Percentiles rank a stretch among this genome's conserved stretches.
Conservation (phyloP, 2,329 filamentous ascomycete species). For the Tolypocladium cylindrosporum region DNA sequence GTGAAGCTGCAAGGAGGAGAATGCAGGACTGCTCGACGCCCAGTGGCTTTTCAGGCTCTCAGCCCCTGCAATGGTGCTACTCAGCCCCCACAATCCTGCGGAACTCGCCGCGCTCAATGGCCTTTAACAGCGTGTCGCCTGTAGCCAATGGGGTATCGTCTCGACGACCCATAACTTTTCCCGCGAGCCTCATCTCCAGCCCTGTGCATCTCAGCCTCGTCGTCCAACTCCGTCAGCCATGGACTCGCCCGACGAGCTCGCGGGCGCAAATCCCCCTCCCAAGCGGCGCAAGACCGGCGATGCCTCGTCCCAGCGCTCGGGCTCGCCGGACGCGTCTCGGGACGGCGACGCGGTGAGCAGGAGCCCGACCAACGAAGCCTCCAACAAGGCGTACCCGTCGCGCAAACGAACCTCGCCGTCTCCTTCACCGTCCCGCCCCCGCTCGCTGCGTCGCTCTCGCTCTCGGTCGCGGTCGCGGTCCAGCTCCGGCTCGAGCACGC, state of each 20-base stretch:
- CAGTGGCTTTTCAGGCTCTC: background rate
- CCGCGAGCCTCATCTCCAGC: conserved; percentile 3
- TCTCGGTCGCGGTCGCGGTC: conserved; percentile 22
- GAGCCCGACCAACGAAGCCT: background rate
- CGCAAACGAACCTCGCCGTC: background rate
- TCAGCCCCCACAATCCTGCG: background rate
- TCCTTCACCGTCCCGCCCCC: conserved; percentile 5
- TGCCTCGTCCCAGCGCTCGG: conserved; percentile 16
- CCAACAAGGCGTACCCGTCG: background rate
- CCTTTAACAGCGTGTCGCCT: background rate
- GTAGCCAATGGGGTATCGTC: background rate
- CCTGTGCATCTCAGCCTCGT: background rate
- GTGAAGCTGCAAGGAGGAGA: background rate
- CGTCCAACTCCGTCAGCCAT: conserved; percentile 10
- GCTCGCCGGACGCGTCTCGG: conserved; percentile 10
- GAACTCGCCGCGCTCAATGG: background rate
- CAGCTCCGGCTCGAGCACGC: conserved; percentile 24
- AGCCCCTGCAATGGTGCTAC: background rate
- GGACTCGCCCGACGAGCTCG: conserved; percentile 16
- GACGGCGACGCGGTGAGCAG: background rate
- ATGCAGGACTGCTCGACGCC: background rate
- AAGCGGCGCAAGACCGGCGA: conserved; percentile 24
- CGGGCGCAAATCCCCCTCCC: conserved; percentile 13
- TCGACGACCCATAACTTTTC: conserved; percentile 5
- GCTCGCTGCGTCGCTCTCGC: conserved; percentile 19